Evolutionary conservation across 2,329 filamentous ascomycete species (phyloP).

Genomic region (Cercospora sp.): DNA sequence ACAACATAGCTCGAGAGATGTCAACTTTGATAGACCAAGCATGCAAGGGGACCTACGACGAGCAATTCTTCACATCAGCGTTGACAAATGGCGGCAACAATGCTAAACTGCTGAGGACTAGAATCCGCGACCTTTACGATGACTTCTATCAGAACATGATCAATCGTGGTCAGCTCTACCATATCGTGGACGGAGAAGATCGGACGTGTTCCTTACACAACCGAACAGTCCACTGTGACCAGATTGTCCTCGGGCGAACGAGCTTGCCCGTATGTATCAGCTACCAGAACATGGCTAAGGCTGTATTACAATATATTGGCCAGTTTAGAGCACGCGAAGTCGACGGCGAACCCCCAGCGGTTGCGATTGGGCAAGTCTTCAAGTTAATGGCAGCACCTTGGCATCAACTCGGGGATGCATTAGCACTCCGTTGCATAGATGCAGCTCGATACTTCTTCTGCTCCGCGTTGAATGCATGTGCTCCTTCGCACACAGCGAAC

Average conservation of each 20-base stretch:
- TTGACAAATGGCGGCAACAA: background rate
- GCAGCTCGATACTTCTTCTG: background rate
- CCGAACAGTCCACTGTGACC: background rate
- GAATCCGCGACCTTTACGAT: background rate
- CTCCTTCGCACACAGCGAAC: background rate
- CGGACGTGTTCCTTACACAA: background rate
- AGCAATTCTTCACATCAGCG: background rate
- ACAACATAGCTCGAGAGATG: background rate
- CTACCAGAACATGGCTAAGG: background rate
- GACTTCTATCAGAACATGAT: background rate
- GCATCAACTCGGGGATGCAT: background rate
- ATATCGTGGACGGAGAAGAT: background rate
- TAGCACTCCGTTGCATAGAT: background rate
- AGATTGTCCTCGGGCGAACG: background rate
- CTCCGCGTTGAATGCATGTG: background rate
- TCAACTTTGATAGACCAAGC: background rate
- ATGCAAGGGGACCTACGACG: background rate
- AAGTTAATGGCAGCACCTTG: background rate
- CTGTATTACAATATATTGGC: background rate
- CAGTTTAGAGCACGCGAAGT: background rate
- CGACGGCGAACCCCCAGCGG: background rate
- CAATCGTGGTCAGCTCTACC: background rate
- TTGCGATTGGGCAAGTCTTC: background rate
- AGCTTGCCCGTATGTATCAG: background rate
- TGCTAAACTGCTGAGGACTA: background rate